Evolutionary conservation across 106 monocot genomes (phyloP).

Genomic region (Chionographis japonica): DNA sequence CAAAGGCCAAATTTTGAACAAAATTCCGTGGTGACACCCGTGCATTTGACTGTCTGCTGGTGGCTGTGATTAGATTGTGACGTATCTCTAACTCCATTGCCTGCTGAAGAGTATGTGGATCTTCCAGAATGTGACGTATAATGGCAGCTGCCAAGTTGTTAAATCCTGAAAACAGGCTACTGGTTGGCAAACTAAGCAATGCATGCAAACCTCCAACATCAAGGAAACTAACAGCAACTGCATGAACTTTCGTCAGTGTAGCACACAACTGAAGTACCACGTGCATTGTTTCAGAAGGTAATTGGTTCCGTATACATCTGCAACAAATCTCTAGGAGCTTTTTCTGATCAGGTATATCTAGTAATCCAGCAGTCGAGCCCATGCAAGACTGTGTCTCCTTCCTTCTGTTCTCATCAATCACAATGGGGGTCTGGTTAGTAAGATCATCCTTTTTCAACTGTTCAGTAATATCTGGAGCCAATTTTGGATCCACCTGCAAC

Average conservation of each 20-base stretch:
- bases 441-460: constrained; percentile 49
- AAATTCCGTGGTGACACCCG: constrained; percentile 77
- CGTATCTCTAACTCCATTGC: constrained; percentile 98
- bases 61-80: constrained; percentile 64
- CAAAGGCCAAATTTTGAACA: constrained; percentile 80
- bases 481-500: constrained; percentile 77
- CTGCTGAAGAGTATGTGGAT: constrained; percentile 94
- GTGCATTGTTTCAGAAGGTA: constrained; percentile 94
- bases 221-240: constrained; percentile 77
- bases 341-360: constrained; percentile 68
- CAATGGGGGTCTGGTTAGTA: constrained; percentile 37
- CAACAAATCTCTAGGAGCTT: constrained; percentile 81
- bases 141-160: constrained; percentile 79
- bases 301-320: constrained; percentile 67
- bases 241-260: constrained; percentile 86
- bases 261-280: constrained; percentile 93
- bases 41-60: constrained; percentile 78
- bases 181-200: constrained; percentile 70
- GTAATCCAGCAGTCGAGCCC: constrained; percentile 16
- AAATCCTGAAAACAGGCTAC: constrained; percentile 89
- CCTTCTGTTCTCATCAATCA: constrained; percentile 43
- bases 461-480: constrained; percentile 38
- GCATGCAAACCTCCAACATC: constrained; percentile 79
- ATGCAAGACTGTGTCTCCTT: constrained; percentile 27
- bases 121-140: constrained; percentile 95